phyloP scores from a whole-genome alignment of 805 yeast genomes.

The Spathaspora girioi region DNA sequence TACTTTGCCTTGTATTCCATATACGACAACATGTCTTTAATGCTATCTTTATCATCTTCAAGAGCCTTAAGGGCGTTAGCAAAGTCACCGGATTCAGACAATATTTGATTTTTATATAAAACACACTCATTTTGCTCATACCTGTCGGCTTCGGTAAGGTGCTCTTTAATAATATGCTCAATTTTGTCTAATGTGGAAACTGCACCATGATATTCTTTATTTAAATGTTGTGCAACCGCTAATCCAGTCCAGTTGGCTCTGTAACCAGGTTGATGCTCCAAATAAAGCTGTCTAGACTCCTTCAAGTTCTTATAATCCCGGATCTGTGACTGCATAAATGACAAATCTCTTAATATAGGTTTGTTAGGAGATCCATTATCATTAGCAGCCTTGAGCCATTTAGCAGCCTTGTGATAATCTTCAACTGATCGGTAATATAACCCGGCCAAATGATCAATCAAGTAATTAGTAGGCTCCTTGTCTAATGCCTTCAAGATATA shows the following conservation, averaged over 20 bases:
- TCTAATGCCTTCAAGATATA: conserved; percentile 59
- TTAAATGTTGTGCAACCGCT: conserved; percentile 81
- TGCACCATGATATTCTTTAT: conserved; percentile 63
- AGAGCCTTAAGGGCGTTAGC: conserved; percentile 61
- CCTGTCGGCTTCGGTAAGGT: conserved; percentile 60
- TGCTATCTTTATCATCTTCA: conserved; percentile 45
- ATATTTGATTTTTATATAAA: conserved; percentile 65
- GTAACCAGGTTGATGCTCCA: conserved; percentile 74
- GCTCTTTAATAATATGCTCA: conserved; percentile 70
- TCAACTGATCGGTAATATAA: conserved; percentile 70
- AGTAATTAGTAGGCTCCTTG: conserved; percentile 58
- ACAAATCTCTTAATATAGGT: conserved; percentile 77
- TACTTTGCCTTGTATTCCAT: conserved; percentile 67
- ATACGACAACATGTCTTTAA: conserved; percentile 55
- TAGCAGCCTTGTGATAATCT: conserved; percentile 72
- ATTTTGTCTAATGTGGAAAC: conserved; percentile 69
- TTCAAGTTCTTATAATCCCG: conserved; percentile 67
- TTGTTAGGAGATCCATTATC: conserved; percentile 76
- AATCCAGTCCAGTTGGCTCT: conserved; percentile 88
- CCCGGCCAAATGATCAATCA: conserved; percentile 83
- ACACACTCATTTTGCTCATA: conserved; percentile 80
- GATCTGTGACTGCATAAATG: conserved; percentile 73
- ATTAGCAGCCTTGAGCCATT: conserved; percentile 70
- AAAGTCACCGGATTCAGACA: conserved; percentile 61
- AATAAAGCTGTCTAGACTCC: conserved; percentile 60